Evolutionary conservation across 371 early-diverging fungal species (phyloP), one percentile per base, ranked within the genome.

Genomic region (Polyrhizophydium stewartii): DNA sequence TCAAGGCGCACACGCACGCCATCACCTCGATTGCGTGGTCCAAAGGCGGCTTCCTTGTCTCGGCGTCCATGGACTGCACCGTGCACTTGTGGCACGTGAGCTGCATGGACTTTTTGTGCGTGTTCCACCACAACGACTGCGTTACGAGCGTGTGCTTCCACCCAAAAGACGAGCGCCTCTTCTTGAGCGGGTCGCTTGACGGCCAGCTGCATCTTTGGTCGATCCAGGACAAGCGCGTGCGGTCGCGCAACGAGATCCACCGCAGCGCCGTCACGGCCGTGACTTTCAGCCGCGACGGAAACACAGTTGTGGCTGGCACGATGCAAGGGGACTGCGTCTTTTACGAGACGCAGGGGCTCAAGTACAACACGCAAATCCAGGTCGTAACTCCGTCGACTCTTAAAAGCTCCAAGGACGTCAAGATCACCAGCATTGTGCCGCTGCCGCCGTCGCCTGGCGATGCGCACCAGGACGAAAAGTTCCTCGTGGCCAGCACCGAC

Each of bases 21-120:
- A 76, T 94, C 24, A 72, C 91, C 24, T 88, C 91, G 63, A 60
- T 93, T n/a, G 75, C 89, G 45, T 93, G 96, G 96, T 91, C 91
- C 46, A 85, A 84, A 70, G 87, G 85, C 65, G 84, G 86, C 27
- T 93, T 93, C 65, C 63, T 95, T 6, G 70, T 90, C 22, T 85
- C 91, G 1, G 84, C 88, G n/a, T 91, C 92, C 19, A 82, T 88
- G 79, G 95, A 95, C 65, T 83, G 84, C 51, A 89, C 89, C 0
- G 94, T 93, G 38, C 85, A 92, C 24, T 62, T 95, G 61, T 95
- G 92, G 92, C 93, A 95, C 71, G 66, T 88, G 19, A 79, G 77
- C 32, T 74, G 85, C 24, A 64, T 71, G 19, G 86, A 85, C 41
- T 92, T 91, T 62, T 74, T 95, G 43, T 87, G 91, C 65, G 75